phyloP scores from a whole-genome alignment of 768 basidiomycete genomes.

The Lactarius akahatsu region DNA sequence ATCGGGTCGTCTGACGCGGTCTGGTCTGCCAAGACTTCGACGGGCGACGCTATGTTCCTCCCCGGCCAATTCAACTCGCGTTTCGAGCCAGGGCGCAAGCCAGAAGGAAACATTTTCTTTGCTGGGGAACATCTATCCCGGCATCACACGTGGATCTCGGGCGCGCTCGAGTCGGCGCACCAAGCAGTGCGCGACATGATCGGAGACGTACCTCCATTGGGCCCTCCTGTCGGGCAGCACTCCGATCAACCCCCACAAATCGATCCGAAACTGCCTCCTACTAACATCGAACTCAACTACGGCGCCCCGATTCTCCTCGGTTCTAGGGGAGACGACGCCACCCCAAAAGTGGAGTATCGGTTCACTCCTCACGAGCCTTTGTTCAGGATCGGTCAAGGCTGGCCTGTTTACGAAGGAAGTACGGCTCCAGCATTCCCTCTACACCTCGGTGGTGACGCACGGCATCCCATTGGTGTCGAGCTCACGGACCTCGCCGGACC shows the following conservation, averaged over 20 bases:
- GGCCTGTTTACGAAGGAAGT: not conserved
- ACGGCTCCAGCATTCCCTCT: not conserved
- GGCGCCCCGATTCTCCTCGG: constrained; percentile 1
- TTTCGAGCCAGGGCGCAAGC: constrained; percentile 29
- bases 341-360: not conserved
- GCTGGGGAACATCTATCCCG: constrained; percentile 34
- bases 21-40: constrained; percentile 31
- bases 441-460: not conserved
- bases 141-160: constrained; percentile 37
- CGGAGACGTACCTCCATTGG: not conserved
- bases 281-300: not conserved
- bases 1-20: constrained; percentile 30
- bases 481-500: not conserved
- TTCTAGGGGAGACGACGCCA: not conserved
- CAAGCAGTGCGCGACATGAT: not conserved
- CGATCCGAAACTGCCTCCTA: not conserved
- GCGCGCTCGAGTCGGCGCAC: constrained; percentile 29
- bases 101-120: constrained; percentile 33
- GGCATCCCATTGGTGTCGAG: not conserved
- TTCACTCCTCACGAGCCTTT: not conserved
- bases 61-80: constrained; percentile 33
- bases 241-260: not conserved
- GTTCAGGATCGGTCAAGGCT: not conserved
- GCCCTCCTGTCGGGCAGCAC: not conserved
- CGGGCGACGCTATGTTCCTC: constrained; percentile 36